Conservation (phyloP, 2,329 filamentous ascomycete species). For the Cladobotryum mycophilum region DNA sequence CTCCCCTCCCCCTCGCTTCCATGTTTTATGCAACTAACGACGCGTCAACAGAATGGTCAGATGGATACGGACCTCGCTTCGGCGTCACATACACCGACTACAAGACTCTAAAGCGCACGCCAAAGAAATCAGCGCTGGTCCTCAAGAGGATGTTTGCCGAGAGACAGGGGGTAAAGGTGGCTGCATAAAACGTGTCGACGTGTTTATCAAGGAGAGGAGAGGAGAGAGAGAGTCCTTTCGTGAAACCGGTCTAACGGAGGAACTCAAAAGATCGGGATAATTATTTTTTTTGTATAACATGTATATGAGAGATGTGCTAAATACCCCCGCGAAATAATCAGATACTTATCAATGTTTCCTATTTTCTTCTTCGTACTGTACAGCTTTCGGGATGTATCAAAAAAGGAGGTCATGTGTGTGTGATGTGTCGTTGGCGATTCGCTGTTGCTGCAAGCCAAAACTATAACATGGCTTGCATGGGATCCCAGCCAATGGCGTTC, state of each 20-base stretch:
- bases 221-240: not conserved
- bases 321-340: no score
- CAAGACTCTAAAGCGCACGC: constrained; percentile 30
- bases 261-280: not conserved
- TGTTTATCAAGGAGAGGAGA: not conserved
- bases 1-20: not conserved
- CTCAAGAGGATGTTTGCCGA: constrained; percentile 22
- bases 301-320: no score
- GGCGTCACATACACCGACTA: constrained; percentile 33
- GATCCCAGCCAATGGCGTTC: no score
- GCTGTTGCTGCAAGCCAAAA: no score
- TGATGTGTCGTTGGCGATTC: no score
- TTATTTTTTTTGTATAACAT: no score
- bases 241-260: not conserved
- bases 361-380: no score
- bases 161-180: constrained; percentile 13
- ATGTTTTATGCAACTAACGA: not conserved
- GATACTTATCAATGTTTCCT: no score
- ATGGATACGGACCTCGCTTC: constrained; percentile 33
- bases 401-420: no score
- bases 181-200: not conserved
- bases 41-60: constrained; percentile 25
- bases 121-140: constrained; percentile 29
- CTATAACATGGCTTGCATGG: no score
- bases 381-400: no score